These are phyloP conservation scores for Penicillium sp. DNA, from an alignment of 2,329 filamentous ascomycete genomes.

Conservation along the genomic window DNA sequence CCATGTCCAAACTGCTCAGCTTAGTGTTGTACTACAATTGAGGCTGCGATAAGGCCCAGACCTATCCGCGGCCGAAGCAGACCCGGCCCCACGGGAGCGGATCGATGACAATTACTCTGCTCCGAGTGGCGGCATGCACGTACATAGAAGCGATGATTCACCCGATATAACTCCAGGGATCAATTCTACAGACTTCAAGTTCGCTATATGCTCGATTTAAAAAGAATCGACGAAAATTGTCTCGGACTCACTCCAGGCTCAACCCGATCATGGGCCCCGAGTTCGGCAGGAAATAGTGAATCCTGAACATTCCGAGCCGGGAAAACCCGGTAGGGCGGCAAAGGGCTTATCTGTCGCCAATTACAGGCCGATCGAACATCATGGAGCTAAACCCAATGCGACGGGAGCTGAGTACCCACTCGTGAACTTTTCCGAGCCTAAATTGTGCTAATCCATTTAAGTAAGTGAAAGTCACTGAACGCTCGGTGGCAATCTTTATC, in stretches of 20 bases:
- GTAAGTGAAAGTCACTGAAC: conserved; percentile 3
- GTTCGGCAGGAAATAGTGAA: not conserved
- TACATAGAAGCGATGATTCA: not conserved
- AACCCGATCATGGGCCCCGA: conserved; percentile 3
- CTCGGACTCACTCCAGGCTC: not conserved
- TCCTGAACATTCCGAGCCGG: conserved; percentile 10
- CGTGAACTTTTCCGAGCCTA: not conserved
- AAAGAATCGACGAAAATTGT: not conserved
- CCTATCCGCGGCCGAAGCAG: conserved; percentile 1
- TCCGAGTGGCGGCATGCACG: not conserved
- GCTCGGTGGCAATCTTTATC: conserved; percentile 23
- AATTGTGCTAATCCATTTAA: not conserved
- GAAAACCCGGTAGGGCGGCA: conserved; percentile 6
- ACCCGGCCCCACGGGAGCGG: conserved; percentile 7
- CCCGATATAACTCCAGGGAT: not conserved
- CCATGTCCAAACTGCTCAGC: not conserved
- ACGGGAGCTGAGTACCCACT: not conserved
- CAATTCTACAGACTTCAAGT: not conserved
- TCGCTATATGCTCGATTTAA: not conserved
- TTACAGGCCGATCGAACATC: not conserved
- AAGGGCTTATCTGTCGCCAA: conserved; percentile 15
- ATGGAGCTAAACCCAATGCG: not conserved
- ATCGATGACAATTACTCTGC: not conserved
- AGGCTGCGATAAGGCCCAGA: conserved; percentile 11
- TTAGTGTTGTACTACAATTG: not conserved